Evolutionary conservation across 1,284 basidiomycete species (phyloP).

Genomic region (Chalciporus sp.): DNA sequence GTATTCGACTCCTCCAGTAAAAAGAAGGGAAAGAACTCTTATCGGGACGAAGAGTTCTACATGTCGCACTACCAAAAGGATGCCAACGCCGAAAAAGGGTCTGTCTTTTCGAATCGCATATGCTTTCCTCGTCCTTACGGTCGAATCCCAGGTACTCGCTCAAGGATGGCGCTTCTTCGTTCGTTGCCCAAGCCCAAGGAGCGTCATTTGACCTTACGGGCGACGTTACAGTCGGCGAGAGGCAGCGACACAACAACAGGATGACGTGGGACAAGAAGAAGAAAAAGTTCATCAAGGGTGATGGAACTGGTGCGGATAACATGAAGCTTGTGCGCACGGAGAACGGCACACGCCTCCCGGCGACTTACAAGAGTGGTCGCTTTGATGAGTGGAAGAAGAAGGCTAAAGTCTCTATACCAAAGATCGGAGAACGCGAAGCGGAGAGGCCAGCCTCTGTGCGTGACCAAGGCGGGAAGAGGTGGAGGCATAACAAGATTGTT

Average conservation of each 20-base stretch:
- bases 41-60: slow-evolving; percentile 87
- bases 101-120: slow-evolving; percentile 24
- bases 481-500: slow-evolving; percentile 65
- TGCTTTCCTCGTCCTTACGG: slow-evolving; percentile 4
- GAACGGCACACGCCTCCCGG: slow-evolving; percentile 90
- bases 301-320: slow-evolving; percentile 88
- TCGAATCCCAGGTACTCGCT: slow-evolving; percentile 73
- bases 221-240: slow-evolving; percentile 64
- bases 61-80: slow-evolving; percentile 90
- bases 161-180: slow-evolving; percentile 78
- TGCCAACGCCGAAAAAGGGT: slow-evolving; percentile 89
- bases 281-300: slow-evolving; percentile 91
- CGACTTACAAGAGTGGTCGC: slow-evolving; percentile 89
- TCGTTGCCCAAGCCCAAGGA: slow-evolving; percentile 81
- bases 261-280: slow-evolving; percentile 95
- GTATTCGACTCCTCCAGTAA: slow-evolving; percentile 69
- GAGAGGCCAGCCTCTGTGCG: slow-evolving; percentile 32
- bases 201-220: slow-evolving; percentile 85
- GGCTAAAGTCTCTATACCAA: slow-evolving; percentile 71
- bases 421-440: slow-evolving; percentile 72
- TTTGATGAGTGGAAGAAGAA: slow-evolving; percentile 96
- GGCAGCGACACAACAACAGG: slow-evolving; percentile 64
- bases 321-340: slow-evolving; percentile 94
- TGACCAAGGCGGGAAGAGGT: slow-evolving; percentile 53
- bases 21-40: slow-evolving; percentile 50